A percentile compares a stretch with the other conserved stretches of the same genome.
These are phyloP conservation scores for Tuber aestivum DNA, from an alignment of 495 filamentous ascomycete species.

Conservation along the genomic window DNA sequence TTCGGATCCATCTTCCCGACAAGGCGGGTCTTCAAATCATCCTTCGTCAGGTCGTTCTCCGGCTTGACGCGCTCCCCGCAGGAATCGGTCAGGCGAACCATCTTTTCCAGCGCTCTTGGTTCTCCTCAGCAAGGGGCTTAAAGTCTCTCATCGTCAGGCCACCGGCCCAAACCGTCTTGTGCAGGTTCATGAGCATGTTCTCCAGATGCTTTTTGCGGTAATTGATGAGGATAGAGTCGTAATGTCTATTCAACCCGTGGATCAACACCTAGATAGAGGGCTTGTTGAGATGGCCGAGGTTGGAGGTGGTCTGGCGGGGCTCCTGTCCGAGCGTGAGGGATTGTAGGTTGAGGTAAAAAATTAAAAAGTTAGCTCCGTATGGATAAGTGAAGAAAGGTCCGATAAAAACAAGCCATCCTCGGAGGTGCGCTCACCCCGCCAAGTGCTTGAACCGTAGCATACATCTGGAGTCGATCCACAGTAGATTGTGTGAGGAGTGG, in stretches of 20 bases:
- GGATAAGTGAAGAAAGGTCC: constrained; percentile 21
- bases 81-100: constrained; percentile 84
- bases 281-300: constrained; percentile 96
- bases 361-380: constrained; percentile 14
- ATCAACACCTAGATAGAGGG: constrained; percentile 99
- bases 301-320: constrained; percentile 95
- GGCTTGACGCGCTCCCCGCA: constrained; percentile 85
- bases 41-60: constrained; percentile 43
- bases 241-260: constrained; percentile 94
- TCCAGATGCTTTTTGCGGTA: constrained; percentile 97
- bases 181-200: constrained; percentile 99
- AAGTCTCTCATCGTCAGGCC: constrained; percentile 97
- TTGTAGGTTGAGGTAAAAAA: constrained; percentile 73
- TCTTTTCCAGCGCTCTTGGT: constrained; percentile 78
- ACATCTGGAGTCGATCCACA: constrained; percentile 86
- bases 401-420: constrained; percentile 62
- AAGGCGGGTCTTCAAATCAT: too few species aligned
- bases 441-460: constrained; percentile 73
- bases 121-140: constrained; percentile 70
- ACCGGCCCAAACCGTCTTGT: constrained; percentile 99
- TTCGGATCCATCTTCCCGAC: too few species aligned
- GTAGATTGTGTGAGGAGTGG: constrained; percentile 6
- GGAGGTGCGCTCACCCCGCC: constrained; percentile 63
- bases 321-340: constrained; percentile 98
- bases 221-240: constrained; percentile 97